A percentile compares a stretch with the other conserved stretches of the same genome.
phyloP scores from a whole-genome alignment of 2,329 filamentous ascomycete genomes.

The Berkeleyomyces rouxiae region DNA sequence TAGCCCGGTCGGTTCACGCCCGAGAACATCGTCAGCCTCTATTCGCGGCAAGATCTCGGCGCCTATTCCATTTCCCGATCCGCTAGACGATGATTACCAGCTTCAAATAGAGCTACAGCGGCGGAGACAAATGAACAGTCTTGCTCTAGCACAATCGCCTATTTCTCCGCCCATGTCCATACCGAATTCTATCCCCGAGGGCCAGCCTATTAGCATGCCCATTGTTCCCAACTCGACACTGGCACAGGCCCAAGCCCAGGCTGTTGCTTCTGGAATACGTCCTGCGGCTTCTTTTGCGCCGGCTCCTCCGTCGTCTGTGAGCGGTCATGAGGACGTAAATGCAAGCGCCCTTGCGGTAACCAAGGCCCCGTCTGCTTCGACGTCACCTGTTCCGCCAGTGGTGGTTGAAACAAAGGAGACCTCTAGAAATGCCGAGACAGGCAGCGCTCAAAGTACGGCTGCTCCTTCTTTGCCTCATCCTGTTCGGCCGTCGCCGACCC shows the following conservation, averaged over 20 bases:
- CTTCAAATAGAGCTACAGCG: neutral
- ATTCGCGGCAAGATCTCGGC: constrained; percentile 45
- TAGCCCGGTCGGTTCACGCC: constrained; percentile 22
- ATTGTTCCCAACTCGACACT: constrained; percentile 10
- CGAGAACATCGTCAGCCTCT: constrained; percentile 18
- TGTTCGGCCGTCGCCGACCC: neutral
- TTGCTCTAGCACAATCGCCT: constrained; percentile 14
- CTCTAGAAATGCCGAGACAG: neutral
- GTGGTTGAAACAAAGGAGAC: neutral
- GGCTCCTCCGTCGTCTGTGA: neutral
- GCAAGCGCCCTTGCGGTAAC: neutral
- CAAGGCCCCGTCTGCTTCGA: neutral
- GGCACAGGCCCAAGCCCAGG: constrained; percentile 4
- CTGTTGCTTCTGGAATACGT: neutral
- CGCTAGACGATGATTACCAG: constrained; percentile 35
- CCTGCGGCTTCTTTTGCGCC: neutral
- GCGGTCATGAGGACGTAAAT: neutral
- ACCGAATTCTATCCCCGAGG: constrained; percentile 6
- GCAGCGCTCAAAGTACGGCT: neutral
- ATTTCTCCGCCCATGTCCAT: constrained; percentile 11
- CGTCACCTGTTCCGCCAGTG: constrained; percentile 2
- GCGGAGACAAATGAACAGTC: constrained; percentile 15
- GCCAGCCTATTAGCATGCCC: constrained; percentile 10
- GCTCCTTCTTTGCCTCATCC: neutral
- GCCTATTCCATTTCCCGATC: constrained; percentile 38